Evolutionary conservation across 371 early-diverging fungal genomes (phyloP), one percentile per base, ranked within the genome.

Genomic region (Rhizopus sp.): DNA sequence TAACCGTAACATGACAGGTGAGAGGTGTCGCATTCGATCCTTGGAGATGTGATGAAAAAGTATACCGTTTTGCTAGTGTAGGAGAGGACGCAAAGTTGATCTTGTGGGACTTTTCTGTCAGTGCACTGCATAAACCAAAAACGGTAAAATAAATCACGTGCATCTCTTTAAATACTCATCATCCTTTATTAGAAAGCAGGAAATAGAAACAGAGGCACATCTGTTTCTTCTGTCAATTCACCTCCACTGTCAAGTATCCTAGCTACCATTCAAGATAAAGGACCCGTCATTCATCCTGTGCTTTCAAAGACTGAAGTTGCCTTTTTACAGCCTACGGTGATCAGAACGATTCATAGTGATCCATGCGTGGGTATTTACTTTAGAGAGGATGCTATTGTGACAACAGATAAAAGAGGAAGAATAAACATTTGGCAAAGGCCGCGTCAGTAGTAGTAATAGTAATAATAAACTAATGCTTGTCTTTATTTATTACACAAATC

Each of bases 101-200:
- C 37, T 66, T 97, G 8, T 97, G 97, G 97, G 97, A 97, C 62
- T 95, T 97, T 63, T 89, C 93, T 38, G 81, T 91, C 10, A 73
- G 78, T 30, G 87, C 91, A 0, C 64, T 96, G 16, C 89, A 89
- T 62, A 81, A 78, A 35, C 90, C 89, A 7, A 88, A 88, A 64
- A 69, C 74, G n/a, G 85, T 86, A 82, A 64, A 77, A 63, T n/a
- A 1, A 15, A 7, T 34, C 45, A 33, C 8, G 16, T 40, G 44
- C 32, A 7, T 15, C 13, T 7, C 37, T 44, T 4, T 37, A 35
- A 23, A 23, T 23, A 23, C 23, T 23, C 13, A 12, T 44, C 6
- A 4, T 29, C 3, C 17, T 6, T 45, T 9, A 32, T 9, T 65
- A 72, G 63, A 64, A 64, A 41, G 35, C 62, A 33, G 59, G 56